phyloP scores from a whole-genome alignment of 257 asterid genomes.

The Vinca minor region DNA sequence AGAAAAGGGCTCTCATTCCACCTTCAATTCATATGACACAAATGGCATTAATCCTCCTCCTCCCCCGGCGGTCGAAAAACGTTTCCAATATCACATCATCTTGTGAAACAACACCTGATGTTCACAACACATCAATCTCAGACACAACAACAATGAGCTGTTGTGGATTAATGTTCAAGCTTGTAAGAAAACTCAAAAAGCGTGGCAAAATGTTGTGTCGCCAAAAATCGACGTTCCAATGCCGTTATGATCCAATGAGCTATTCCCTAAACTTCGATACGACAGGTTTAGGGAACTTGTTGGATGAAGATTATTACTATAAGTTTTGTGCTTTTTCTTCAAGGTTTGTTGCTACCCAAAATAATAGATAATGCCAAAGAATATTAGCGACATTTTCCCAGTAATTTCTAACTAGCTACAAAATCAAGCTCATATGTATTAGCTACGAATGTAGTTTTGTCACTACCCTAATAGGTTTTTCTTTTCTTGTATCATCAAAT shows the following conservation, averaged over 20 bases:
- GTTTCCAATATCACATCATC: neutral
- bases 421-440: neutral
- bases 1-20: neutral
- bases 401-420: too few species aligned
- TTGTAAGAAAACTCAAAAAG: conserved; percentile 49
- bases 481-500: neutral
- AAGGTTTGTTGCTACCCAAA: conserved; percentile 50
- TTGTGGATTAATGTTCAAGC: conserved; percentile 44
- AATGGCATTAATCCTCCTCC: conserved; percentile 8
- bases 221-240: conserved; percentile 48
- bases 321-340: conserved; percentile 66
- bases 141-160: conserved; percentile 15
- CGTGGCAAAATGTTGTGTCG: conserved; percentile 38
- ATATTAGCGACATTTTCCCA: conserved; percentile 22
- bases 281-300: conserved; percentile 28
- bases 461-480: neutral
- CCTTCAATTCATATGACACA: neutral
- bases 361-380: conserved; percentile 23
- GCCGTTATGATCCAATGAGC: conserved; percentile 65
- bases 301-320: conserved; percentile 50
- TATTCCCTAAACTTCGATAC: conserved; percentile 64
- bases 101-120: neutral
- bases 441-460: neutral
- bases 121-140: conserved; percentile 1
- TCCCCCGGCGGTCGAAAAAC: neutral